A percentile compares a stretch with the other conserved stretches of the same genome.
These are phyloP conservation scores for Reutealis trisperma DNA, from an alignment of 345 rosid genomes.

Conservation along the genomic window DNA sequence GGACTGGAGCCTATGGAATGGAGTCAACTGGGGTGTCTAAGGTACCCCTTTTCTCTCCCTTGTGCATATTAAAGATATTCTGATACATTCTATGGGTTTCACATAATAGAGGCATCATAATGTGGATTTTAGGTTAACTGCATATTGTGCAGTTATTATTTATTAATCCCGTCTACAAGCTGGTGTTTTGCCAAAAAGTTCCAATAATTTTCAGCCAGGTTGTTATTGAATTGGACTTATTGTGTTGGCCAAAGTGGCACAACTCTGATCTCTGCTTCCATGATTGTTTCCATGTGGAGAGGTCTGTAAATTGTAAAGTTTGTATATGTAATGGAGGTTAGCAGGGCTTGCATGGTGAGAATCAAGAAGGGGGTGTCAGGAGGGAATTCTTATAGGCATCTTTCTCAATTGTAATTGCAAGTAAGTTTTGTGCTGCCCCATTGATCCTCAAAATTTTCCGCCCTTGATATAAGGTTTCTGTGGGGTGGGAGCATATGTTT, in stretches of 20 bases:
- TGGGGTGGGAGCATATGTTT: conserved; percentile 2
- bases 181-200: conserved; percentile 7
- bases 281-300: conserved; percentile 4
- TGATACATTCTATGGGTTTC: conserved; percentile 9
- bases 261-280: neutral
- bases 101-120: conserved; percentile 18
- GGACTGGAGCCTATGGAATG: conserved; percentile 8
- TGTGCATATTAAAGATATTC: conserved; percentile 20
- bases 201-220: conserved; percentile 12
- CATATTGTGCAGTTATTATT: conserved; percentile 7
- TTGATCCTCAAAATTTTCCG: conserved; percentile 5
- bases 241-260: conserved; percentile 1
- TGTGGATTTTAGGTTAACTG: conserved; percentile 23
- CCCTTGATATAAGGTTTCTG: conserved; percentile 2
- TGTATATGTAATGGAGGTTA: neutral
- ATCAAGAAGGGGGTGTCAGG: conserved; percentile 2
- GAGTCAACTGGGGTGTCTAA: conserved; percentile 9
- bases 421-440: conserved; percentile 9
- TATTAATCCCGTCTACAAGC: conserved; percentile 18
- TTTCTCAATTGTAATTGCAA: conserved; percentile 1
- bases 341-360: conserved; percentile 5
- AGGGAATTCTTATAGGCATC: conserved; percentile 1
- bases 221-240: conserved; percentile 4
- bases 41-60: conserved; percentile 23
- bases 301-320: neutral